Evolutionary conservation across 2,329 filamentous ascomycete species (phyloP).

Genomic region (Monilinia fructicola): DNA sequence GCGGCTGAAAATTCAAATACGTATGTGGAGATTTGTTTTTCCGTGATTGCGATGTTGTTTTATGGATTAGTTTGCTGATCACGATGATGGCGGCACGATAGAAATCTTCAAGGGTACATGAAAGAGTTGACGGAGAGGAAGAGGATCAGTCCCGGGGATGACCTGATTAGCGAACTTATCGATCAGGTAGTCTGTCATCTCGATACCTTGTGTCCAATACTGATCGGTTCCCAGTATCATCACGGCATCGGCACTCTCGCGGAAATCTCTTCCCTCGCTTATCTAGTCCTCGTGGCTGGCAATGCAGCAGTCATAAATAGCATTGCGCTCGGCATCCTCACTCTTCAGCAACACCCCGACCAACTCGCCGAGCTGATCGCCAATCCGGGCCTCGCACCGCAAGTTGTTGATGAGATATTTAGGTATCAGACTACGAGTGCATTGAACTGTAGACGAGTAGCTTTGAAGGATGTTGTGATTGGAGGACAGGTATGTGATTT

Average conservation of each 20-base stretch:
- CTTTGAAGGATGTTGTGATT: conserved; percentile 48
- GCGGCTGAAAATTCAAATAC: conserved; percentile 7
- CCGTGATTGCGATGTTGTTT: not conserved
- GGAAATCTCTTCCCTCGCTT: conserved; percentile 48
- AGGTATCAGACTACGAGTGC: conserved; percentile 50
- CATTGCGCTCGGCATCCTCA: conserved; percentile 49
- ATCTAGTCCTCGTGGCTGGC: conserved; percentile 51
- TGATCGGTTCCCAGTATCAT: conserved; percentile 40
- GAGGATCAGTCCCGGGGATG: not conserved
- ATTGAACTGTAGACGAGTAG: conserved; percentile 49
- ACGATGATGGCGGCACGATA: not conserved
- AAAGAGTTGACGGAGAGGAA: conserved; percentile 1
- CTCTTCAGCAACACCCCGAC: conserved; percentile 46
- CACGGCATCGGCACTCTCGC: conserved; percentile 50
- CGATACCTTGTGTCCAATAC: conserved; percentile 49
- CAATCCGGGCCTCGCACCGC: conserved; percentile 41
- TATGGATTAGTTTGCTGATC: not conserved
- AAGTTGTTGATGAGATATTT: conserved; percentile 51
- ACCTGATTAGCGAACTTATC: conserved; percentile 4
- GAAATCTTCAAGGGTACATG: not conserved
- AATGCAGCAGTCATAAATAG: conserved; percentile 55
- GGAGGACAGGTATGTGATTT: conserved; percentile 41
- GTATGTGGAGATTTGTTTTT: conserved; percentile 41
- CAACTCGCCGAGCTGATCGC: conserved; percentile 46
- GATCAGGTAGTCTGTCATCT: conserved; percentile 34